Evolutionary conservation across 805 yeast genomes (phyloP), one percentile per base, ranked within the genome.

Genomic region (Yarrowia keelungensis): DNA sequence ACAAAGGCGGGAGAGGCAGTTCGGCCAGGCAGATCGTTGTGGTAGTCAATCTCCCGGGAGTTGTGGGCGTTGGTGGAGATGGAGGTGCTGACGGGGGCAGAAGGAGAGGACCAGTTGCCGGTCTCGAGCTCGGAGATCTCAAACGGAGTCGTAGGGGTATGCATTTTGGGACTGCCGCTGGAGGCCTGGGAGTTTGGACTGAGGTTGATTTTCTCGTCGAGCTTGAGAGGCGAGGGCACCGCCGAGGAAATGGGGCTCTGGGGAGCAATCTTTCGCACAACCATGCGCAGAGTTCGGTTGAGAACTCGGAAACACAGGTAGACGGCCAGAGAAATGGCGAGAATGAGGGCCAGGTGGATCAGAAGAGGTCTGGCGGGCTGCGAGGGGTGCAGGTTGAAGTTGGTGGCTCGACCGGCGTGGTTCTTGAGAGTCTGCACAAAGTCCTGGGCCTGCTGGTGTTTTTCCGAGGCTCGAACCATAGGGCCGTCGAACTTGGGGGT

Each of bases 301-400:
- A 49, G 38, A 8, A 62, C 22, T 5, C 56, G 54, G 67, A 62
- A 47, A 47, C 54, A 47, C 26, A 62, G 43, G 47, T 49, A 62
- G 47, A 62, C 39, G 56, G 67, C 56, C 36, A 62, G 54, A 2
- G 67, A 47, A n/a, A 62, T 62, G 56, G 67, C 67, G 36, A 62
- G 39, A 9, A 62, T 47, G 12, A 62, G 54, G 0, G 56, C 56
- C 67, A 62, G 56, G 39, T 62, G 67, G 39, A 47, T 47, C 11
- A 62, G 19, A 32, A 62, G 38, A 7, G 67, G 67, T 38, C 56
- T 19, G 22, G 56, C 54, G 38, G 67, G 67, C 56, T 62, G 67
- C n/a, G 67, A 62, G 10, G 67, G 47, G 47, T 49, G 56, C 26
- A 47, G 47, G 56, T 62, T 62, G 67, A 62, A 62, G 54, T 62